Evolutionary conservation across 345 rosid species (phyloP).

Genomic region (Cardamine occulta): DNA sequence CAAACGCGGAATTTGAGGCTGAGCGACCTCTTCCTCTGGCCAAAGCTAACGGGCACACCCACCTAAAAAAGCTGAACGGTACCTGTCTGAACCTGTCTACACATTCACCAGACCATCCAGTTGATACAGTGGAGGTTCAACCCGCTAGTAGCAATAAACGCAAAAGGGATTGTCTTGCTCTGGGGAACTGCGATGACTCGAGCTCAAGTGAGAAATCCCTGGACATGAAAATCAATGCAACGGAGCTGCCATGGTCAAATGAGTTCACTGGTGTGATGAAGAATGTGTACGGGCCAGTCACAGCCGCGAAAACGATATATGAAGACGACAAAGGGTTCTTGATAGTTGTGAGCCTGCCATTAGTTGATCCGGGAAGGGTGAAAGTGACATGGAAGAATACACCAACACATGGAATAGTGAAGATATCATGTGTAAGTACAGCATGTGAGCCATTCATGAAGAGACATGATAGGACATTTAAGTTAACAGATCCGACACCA

Average conservation of each 20-base stretch:
- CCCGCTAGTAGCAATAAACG: conserved; percentile 53
- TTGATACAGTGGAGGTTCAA: conserved; percentile 47
- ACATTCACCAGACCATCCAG: conserved; percentile 56
- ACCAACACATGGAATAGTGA: conserved; percentile 71
- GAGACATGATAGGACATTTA: conserved; percentile 81
- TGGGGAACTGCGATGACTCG: conserved; percentile 54
- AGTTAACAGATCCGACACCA: conserved; percentile 86
- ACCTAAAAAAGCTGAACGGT: conserved; percentile 60
- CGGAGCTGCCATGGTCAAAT: conserved; percentile 58
- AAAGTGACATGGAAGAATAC: conserved; percentile 92
- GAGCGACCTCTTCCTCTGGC: conserved; percentile 51
- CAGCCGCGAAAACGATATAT: conserved; percentile 80
- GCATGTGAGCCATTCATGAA: conserved; percentile 74
- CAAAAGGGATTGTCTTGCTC: conserved; percentile 57
- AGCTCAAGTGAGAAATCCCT: conserved; percentile 54
- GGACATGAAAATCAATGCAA: conserved; percentile 55
- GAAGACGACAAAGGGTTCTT: conserved; percentile 79
- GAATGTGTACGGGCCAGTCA: conserved; percentile 74
- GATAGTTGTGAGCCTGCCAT: conserved; percentile 75
- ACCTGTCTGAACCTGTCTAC: conserved; percentile 62
- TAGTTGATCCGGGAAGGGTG: conserved; percentile 77
- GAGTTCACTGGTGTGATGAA: conserved; percentile 79
- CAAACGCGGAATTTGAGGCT: conserved; percentile 61
- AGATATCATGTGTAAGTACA: conserved; percentile 79
- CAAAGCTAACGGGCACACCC: conserved; percentile 48